phyloP scores from a whole-genome alignment of 495 filamentous ascomycete species.

The Pyrenula massariospora region DNA sequence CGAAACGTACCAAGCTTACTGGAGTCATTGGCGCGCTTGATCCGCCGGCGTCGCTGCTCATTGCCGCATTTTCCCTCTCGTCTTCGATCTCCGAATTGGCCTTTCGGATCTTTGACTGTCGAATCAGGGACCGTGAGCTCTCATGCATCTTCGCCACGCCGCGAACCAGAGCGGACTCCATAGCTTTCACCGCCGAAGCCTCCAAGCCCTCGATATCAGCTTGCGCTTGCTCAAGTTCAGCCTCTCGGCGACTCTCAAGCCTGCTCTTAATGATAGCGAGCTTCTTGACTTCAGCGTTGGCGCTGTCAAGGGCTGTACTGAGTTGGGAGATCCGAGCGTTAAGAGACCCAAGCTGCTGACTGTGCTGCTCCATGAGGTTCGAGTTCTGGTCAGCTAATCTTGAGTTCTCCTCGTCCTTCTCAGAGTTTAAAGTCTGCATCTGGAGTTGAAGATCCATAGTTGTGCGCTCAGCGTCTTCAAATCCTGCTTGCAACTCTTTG shows the following conservation, averaged over 20 bases:
- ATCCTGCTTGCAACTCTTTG: constrained; percentile 23
- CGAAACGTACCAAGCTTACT: constrained; percentile 28
- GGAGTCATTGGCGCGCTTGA: constrained; percentile 29
- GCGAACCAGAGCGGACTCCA: constrained; percentile 23
- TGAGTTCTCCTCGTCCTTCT: constrained; percentile 13
- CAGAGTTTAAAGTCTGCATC: constrained; percentile 1
- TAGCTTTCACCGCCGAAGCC: constrained; percentile 8
- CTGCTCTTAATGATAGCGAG: constrained; percentile 20
- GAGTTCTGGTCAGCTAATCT: constrained; percentile 24
- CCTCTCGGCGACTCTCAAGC: constrained; percentile 11
- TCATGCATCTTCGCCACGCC: constrained; percentile 32
- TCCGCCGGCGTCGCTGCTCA: constrained; percentile 14
- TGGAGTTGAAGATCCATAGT: constrained; percentile 5
- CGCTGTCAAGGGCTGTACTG: constrained; percentile 21
- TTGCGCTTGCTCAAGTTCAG: constrained; percentile 14
- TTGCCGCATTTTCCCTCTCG: constrained; percentile 38
- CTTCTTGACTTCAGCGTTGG: constrained; percentile 19
- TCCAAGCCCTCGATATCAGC: constrained; percentile 17
- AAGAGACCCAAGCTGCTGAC: constrained; percentile 28
- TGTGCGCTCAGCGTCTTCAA: not conserved
- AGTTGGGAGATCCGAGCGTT: constrained; percentile 28
- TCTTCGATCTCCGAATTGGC: constrained; percentile 32
- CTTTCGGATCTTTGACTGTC: constrained; percentile 24
- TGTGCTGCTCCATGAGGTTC: constrained; percentile 16
- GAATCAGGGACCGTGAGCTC: constrained; percentile 21